Percentiles rank a stretch among this genome's conserved stretches.
Conservation (phyloP, 495 filamentous ascomycete genomes). For the Chaetomidium leptoderma region DNA sequence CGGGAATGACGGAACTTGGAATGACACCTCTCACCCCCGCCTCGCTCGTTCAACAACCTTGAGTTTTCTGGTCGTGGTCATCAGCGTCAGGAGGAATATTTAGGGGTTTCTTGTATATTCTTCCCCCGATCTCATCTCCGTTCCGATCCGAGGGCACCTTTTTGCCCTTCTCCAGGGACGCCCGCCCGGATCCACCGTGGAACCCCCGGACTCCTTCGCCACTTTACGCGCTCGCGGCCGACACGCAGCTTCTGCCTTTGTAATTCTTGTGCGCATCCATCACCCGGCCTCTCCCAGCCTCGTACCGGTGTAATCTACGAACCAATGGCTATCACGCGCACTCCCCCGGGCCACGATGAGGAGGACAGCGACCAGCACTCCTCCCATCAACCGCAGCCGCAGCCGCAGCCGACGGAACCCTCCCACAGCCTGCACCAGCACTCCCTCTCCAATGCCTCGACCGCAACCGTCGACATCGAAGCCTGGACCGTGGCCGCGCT, state of each 20-base stretch:
- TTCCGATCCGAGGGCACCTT: neutral
- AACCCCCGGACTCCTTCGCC: neutral
- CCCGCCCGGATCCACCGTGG: neutral
- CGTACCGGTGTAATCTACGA: neutral
- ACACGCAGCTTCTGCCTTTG: neutral
- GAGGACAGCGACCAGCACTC: conserved; percentile 15
- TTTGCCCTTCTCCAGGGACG: neutral
- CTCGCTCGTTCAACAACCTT: neutral
- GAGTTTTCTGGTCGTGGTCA: neutral
- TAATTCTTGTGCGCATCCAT: neutral
- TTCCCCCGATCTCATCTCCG: neutral
- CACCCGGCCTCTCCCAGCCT: neutral
- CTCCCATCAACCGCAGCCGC: conserved; percentile 19
- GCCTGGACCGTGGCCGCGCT: conserved; percentile 49
- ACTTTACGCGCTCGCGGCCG: neutral
- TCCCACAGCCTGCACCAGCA: conserved; percentile 28
- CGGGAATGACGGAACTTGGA: neutral
- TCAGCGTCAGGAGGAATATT: neutral
- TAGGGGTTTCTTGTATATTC: neutral
- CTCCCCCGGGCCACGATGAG: conserved; percentile 12
- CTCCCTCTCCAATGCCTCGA: conserved; percentile 31
- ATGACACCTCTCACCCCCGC: neutral
- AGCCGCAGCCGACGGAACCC: conserved; percentile 6
- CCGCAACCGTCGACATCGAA: conserved; percentile 42
- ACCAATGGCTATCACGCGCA: conserved; percentile 25